Conservation (phyloP, 1,284 basidiomycete species). For the Pseudozyma sp. region DNA sequence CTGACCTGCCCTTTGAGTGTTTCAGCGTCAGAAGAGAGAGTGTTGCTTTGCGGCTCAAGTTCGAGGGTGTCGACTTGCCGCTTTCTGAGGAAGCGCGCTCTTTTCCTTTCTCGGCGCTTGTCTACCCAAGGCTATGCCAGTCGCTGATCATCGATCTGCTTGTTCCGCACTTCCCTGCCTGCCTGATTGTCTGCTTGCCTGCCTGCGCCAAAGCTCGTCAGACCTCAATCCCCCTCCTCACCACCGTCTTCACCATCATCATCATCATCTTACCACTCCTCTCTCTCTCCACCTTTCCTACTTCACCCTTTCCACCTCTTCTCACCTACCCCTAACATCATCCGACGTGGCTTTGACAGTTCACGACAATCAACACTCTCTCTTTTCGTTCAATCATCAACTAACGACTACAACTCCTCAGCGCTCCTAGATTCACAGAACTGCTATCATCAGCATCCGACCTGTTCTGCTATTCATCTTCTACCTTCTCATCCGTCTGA, state of each 20-base stretch:
- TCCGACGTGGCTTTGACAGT: slow-evolving; percentile 44
- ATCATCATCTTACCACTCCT: slow-evolving; percentile 3
- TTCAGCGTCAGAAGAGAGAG: neutral
- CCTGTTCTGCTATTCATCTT: slow-evolving; percentile 2
- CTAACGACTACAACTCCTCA: neutral
- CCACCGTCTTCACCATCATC: slow-evolving; percentile 3
- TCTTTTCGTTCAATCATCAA: neutral
- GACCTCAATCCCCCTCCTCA: neutral
- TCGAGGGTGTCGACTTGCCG: too few relatives aligned
- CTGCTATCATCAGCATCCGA: slow-evolving; percentile 39
- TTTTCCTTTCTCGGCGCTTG: too few relatives aligned
- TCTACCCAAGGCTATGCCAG: too few relatives aligned
- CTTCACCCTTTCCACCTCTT: slow-evolving; percentile 10
- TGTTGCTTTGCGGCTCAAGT: too few relatives aligned
- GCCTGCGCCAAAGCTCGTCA: too few relatives aligned
- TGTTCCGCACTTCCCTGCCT: too few relatives aligned
- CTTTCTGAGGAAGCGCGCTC: too few relatives aligned
- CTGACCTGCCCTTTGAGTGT: slow-evolving; percentile 6
- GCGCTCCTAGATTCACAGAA: slow-evolving; percentile 9
- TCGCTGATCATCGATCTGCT: too few relatives aligned
- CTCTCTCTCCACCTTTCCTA: neutral
- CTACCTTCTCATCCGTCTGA: slow-evolving; percentile 4
- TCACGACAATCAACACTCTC: slow-evolving; percentile 30
- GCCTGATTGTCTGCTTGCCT: too few relatives aligned
- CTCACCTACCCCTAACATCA: slow-evolving; percentile 10